phyloP scores from a whole-genome alignment of 2,329 filamentous ascomycete genomes.

The Knoxdaviesia capensis region DNA sequence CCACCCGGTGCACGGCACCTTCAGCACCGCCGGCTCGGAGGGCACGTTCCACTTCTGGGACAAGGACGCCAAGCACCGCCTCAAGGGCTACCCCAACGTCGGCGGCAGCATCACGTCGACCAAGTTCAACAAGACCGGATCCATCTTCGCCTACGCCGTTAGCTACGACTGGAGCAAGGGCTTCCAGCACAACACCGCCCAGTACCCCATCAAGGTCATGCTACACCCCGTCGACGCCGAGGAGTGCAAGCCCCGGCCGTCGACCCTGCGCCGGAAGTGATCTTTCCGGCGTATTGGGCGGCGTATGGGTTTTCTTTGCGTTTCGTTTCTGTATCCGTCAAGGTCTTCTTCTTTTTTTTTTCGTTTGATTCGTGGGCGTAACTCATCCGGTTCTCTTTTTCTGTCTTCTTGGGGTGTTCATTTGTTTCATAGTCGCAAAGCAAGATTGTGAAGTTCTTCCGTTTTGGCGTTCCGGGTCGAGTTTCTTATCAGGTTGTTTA shows the following conservation, averaged over 20 bases:
- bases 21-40: constrained; percentile 87
- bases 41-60: constrained; percentile 98
- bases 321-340: too few relatives aligned
- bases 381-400: too few relatives aligned
- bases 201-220: constrained; percentile 64
- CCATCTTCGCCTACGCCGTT: constrained; percentile 71
- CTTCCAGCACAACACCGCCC: constrained; percentile 62
- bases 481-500: too few relatives aligned
- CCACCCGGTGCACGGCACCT: constrained; percentile 93
- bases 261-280: constrained; percentile 30
- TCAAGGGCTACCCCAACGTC: constrained; percentile 73
- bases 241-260: constrained; percentile 41
- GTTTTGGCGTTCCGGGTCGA: too few relatives aligned
- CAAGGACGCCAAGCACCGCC: constrained; percentile 70
- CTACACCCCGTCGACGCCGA: constrained; percentile 52
- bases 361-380: too few relatives aligned
- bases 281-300: too few relatives aligned
- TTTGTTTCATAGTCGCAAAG: too few relatives aligned
- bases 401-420: too few relatives aligned
- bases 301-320: too few relatives aligned
- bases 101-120: constrained; percentile 78
- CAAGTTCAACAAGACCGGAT: constrained; percentile 74
- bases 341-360: too few relatives aligned
- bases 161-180: constrained; percentile 99
- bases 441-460: too few relatives aligned